Conservation (phyloP, 345 rosid species). For the Turritis glabra region DNA sequence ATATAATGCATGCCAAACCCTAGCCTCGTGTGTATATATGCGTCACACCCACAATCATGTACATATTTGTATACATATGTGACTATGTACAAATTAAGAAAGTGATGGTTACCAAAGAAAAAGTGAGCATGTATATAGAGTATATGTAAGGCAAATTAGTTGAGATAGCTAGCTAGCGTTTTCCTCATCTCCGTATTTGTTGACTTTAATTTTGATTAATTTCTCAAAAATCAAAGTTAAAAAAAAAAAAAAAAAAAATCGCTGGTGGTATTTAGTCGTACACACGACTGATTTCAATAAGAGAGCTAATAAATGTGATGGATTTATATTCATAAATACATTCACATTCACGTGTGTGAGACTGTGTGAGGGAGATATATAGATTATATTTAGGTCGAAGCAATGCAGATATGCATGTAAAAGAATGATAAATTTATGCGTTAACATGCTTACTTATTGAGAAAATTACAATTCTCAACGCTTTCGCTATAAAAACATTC, state of each 20-base stretch:
- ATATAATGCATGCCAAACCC: conserved; percentile 40
- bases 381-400: conserved; percentile 1
- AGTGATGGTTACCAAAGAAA: conserved; percentile 14
- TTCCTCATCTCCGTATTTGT: conserved; percentile 31
- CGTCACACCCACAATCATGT: conserved; percentile 15
- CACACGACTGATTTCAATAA: conserved; percentile 1
- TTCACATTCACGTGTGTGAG: conserved; percentile 28
- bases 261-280: conserved; percentile 19
- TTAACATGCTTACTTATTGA: neutral
- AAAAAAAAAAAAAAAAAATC: no score
- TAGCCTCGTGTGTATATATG: conserved; percentile 21
- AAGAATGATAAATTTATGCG: no score
- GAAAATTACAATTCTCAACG: neutral
- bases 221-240: neutral
- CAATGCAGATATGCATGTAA: neutral
- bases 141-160: neutral
- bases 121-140: neutral
- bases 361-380: neutral
- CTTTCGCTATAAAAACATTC: no score
- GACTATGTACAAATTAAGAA: conserved; percentile 6
- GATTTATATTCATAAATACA: conserved; percentile 10
- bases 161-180: conserved; percentile 14
- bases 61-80: neutral
- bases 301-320: conserved; percentile 28
- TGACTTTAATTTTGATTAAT: conserved; percentile 34